Evolutionary conservation across 306 rosid species (phyloP).

Genomic region (Dryas octopetala): DNA sequence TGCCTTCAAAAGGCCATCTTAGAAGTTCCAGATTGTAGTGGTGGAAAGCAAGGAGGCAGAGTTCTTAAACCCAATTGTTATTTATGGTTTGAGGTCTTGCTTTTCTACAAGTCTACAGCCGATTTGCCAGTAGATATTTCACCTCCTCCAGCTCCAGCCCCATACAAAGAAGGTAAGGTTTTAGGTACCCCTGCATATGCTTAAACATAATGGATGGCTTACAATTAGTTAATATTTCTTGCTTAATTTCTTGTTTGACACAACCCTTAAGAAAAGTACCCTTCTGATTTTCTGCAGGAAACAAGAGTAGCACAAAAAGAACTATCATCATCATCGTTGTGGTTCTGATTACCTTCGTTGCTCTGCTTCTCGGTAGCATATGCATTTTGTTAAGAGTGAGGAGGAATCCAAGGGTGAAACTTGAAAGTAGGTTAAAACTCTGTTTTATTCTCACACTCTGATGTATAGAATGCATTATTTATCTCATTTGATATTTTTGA

Average conservation of each 20-base stretch:
- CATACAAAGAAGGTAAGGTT: conserved; percentile 17
- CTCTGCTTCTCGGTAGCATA: background rate
- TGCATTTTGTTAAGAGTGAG: background rate
- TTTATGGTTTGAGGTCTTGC: conserved; percentile 3
- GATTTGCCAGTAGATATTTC: conserved; percentile 31
- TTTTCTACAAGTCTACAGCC: background rate
- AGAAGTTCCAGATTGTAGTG: too few species aligned
- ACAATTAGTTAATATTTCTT: too few species aligned
- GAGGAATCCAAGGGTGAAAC: background rate
- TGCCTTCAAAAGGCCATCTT: background rate
- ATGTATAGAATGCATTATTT: background rate
- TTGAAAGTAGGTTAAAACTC: background rate
- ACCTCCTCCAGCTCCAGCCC: background rate
- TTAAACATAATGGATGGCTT: too few species aligned
- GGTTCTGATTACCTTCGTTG: background rate
- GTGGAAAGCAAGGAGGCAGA: background rate
- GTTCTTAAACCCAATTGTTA: conserved; percentile 8
- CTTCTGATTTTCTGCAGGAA: background rate
- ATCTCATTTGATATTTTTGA: background rate
- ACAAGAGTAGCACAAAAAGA: background rate
- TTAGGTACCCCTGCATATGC: background rate
- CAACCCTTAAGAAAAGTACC: too few species aligned
- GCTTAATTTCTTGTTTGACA: too few species aligned
- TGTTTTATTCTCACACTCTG: background rate
- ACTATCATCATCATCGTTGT: background rate